Evolutionary conservation across 805 yeast genomes (phyloP).

Genomic region (Candida cerambycidarum): DNA sequence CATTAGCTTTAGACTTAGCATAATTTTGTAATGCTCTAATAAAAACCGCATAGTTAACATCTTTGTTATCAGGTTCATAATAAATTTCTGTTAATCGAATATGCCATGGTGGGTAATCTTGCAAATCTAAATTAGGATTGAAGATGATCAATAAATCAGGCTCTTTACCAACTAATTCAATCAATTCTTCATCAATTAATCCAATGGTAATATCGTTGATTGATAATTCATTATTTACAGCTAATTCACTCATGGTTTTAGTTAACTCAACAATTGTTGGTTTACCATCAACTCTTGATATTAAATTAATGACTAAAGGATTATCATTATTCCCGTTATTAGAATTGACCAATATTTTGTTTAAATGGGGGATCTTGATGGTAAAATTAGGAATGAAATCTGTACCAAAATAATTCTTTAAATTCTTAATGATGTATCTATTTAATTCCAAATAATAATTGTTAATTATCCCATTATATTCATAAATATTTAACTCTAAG

Average conservation of each 20-base stretch:
- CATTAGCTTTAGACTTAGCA: constrained; percentile 79
- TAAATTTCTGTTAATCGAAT: constrained; percentile 85
- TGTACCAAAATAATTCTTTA: constrained; percentile 73
- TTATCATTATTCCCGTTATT: constrained; percentile 25
- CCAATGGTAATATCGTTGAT: constrained; percentile 70
- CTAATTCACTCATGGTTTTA: constrained; percentile 77
- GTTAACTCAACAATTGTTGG: constrained; percentile 87
- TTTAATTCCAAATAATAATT: constrained; percentile 50
- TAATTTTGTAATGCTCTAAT: constrained; percentile 73
- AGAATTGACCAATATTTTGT: constrained; percentile 40
- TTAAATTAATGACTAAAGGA: constrained; percentile 62
- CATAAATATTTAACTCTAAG: constrained; percentile 70
- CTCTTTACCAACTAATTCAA: constrained; percentile 80
- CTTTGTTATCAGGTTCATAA: constrained; percentile 84
- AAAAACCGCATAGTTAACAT: constrained; percentile 80
- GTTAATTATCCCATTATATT: constrained; percentile 69
- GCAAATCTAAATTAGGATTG: constrained; percentile 83
- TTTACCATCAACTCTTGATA: constrained; percentile 82
- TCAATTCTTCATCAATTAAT: constrained; percentile 70
- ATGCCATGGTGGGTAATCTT: constrained; percentile 99
- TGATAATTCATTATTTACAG: constrained; percentile 57
- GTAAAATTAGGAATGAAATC: constrained; percentile 61
- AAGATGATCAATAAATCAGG: constrained; percentile 87
- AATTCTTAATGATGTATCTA: constrained; percentile 54
- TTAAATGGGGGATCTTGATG: constrained; percentile 68